phyloP scores from a whole-genome alignment of 1,284 basidiomycete genomes.

The Moesziomyces sp. region DNA sequence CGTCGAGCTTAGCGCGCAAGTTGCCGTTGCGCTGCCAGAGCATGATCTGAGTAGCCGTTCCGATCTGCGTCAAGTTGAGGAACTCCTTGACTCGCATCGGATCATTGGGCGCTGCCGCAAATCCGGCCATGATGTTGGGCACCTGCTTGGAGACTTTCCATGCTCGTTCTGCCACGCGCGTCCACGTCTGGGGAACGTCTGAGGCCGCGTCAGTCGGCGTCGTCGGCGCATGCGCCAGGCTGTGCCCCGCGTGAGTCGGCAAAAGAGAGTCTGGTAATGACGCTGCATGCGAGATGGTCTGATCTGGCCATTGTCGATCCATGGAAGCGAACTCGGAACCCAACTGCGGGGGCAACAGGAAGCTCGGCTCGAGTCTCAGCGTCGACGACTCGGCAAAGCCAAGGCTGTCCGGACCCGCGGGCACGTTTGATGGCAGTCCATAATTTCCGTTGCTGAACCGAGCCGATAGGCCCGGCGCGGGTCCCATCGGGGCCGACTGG shows the following conservation, averaged over 20 bases:
- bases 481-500: neutral
- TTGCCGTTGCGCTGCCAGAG: conserved; percentile 43
- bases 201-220: neutral
- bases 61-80: conserved; percentile 25
- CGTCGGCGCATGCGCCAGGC: neutral
- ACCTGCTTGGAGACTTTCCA: conserved; percentile 23
- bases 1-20: conserved; percentile 19
- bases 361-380: conserved; percentile 20
- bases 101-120: conserved; percentile 21
- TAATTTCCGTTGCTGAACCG: conserved; percentile 10
- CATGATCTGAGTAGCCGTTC: conserved; percentile 36
- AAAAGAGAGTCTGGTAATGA: neutral
- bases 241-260: neutral
- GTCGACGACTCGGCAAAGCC: conserved; percentile 12
- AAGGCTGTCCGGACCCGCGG: conserved; percentile 7
- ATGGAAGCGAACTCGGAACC: conserved; percentile 3
- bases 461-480: neutral
- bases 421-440: conserved; percentile 7
- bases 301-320: conserved; percentile 19
- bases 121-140: conserved; percentile 16
- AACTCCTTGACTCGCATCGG: conserved; percentile 40
- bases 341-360: conserved; percentile 18
- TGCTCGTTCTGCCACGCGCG: conserved; percentile 17
- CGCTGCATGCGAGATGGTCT: conserved; percentile 1
- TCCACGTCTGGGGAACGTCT: conserved; percentile 14